Base-by-base conservation (phyloP, 495 filamentous ascomycete genomes). In the Trichoderma virens region DNA sequence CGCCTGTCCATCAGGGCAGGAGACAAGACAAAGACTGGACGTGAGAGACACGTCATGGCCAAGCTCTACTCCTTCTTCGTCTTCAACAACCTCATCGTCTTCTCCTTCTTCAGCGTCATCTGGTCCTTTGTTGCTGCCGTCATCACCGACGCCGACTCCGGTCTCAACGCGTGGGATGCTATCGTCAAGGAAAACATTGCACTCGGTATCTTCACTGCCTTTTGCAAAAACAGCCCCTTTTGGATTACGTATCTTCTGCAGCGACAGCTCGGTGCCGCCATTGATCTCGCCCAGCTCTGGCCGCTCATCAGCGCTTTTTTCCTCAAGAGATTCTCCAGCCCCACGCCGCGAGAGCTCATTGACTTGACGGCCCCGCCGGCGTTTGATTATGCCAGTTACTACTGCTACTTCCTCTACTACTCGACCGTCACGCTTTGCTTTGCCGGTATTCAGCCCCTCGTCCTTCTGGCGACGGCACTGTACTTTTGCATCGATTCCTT, bases 41-140 rank as follows among this genome's bases (percentile, higher is more conserved):
- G 94, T 38, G 94, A 98, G 68, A 84, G 91, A n/a, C 92, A 98
- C 73, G 94, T 98, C 67, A 83, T 92, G 31, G 85, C 85, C 61
- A 94, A 96, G 71, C 82, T 99, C 2, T 99, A 97, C 73, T 81
- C 91, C 16, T 99, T 99, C 76, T 98, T 98, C 77, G 85, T 98
- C 59, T 90, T 99, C 83, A 99, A 99, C 80, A 97, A 98, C 72
- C 77, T 98, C 59, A 75, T 98, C 69, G 86, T 98, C 65, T 97
- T 97, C 77, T 95, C 92, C 23, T 76, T 96, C 20, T 99, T 99
- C 75, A 79, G 81, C 69, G 86, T 89, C 16, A 74, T 90, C 11
- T 97, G 90, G 88, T 80, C 75, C 2, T 91, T 91, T 68, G 77
- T 90, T 16, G 70, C 85, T 0, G 80, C 76, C 8, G 86, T 94